Evolutionary conservation across 176 grass and related monocot species (phyloP).

Genomic region (Triticum monococcum): DNA sequence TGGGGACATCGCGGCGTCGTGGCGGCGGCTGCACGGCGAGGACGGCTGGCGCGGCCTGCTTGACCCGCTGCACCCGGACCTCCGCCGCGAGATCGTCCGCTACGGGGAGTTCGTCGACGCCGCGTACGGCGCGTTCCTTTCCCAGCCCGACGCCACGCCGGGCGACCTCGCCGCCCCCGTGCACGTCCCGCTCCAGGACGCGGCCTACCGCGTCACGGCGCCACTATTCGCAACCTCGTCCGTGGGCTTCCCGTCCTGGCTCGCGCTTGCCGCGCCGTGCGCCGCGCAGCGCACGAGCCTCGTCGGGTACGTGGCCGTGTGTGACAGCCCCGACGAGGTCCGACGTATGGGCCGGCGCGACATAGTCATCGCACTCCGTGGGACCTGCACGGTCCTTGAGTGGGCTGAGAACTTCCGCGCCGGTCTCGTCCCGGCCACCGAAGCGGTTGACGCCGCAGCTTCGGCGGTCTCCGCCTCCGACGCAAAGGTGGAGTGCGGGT

Average conservation of each 20-base stretch:
- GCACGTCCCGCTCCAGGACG: conserved; percentile 37
- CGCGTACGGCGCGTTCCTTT: conserved; percentile 53
- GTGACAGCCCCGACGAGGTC: conserved; percentile 42
- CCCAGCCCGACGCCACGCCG: conserved; percentile 39
- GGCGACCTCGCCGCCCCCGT: neutral
- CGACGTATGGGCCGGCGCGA: conserved; percentile 69
- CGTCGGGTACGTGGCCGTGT: conserved; percentile 66
- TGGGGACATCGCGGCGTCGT: conserved; percentile 39
- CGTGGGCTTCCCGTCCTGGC: conserved; percentile 28
- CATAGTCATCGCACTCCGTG: conserved; percentile 64
- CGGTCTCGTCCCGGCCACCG: conserved; percentile 37
- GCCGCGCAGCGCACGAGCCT: conserved; percentile 40
- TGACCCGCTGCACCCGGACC: conserved; percentile 56
- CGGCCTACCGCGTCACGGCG: conserved; percentile 48
- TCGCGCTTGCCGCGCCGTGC: conserved; percentile 34
- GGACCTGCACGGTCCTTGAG: conserved; percentile 65
- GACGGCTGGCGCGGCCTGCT: conserved; percentile 49
- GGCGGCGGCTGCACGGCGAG: conserved; percentile 43
- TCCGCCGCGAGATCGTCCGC: conserved; percentile 64
- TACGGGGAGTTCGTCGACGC: conserved; percentile 65
- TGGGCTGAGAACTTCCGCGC: conserved; percentile 74
- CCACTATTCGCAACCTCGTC: conserved; percentile 53
- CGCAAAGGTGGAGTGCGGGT: conserved; percentile 65
- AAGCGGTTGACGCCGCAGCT: neutral
- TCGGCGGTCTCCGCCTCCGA: neutral